Evolutionary conservation across 208 protist species (phyloP).

Genomic region (Trypanosoma caninum): DNA sequence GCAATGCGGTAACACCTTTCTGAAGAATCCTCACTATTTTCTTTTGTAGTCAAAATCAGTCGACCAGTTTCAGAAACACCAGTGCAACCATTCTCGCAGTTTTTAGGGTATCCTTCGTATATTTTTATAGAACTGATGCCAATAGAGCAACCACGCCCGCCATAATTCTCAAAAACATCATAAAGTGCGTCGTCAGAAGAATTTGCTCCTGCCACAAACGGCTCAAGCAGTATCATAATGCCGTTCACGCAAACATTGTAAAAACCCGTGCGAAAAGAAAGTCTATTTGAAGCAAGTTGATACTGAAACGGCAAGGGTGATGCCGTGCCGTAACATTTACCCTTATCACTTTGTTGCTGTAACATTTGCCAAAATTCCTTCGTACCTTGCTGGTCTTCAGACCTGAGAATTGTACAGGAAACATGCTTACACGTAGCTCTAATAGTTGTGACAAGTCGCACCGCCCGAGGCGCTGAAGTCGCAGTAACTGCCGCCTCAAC

Average conservation of each 20-base stretch:
- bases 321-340: background rate
- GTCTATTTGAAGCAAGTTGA: slow-evolving; percentile 12
- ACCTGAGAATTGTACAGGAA: slow-evolving; percentile 17
- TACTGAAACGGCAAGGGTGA: slow-evolving; percentile 1
- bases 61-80: slow-evolving; percentile 1
- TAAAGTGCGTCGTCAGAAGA: slow-evolving; percentile 28
- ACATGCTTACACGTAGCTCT: slow-evolving; percentile 23
- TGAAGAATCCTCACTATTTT: slow-evolving; percentile 15
- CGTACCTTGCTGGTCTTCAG: slow-evolving; percentile 13
- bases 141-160: slow-evolving; percentile 20
- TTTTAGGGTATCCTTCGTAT: slow-evolving; percentile 15
- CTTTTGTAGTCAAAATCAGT: slow-evolving; percentile 23
- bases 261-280: slow-evolving; percentile 11
- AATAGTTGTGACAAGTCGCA: slow-evolving; percentile 18
- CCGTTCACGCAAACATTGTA: slow-evolving; percentile 24
- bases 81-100: background rate
- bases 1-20: slow-evolving; percentile 25
- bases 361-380: slow-evolving; percentile 19
- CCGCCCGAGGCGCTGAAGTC: background rate
- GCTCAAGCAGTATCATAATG: slow-evolving; percentile 23
- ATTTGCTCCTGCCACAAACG: slow-evolving; percentile 13
- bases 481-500: background rate
- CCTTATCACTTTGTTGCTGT: background rate
- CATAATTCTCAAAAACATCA: slow-evolving; percentile 28
- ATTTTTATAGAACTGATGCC: slow-evolving; percentile 24